Conservation (phyloP, 768 basidiomycete species). For the Leccinum sublutescens region DNA sequence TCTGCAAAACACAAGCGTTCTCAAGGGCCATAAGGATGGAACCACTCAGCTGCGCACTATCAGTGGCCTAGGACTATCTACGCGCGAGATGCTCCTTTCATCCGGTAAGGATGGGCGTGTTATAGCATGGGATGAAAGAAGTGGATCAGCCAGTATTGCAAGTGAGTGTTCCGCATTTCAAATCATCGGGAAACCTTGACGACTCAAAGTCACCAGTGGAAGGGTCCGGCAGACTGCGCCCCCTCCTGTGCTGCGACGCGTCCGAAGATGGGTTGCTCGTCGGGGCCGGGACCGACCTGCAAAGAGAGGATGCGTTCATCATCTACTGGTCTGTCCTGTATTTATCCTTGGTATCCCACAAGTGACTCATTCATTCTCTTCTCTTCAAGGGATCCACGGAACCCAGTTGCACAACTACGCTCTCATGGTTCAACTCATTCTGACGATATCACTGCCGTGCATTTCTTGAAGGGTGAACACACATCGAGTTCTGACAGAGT, state of each 20-base stretch:
- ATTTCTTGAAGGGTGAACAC: constrained; percentile 38
- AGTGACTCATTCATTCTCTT: neutral
- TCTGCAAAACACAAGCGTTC: constrained; percentile 43
- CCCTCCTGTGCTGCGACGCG: constrained; percentile 67
- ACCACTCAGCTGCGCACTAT: constrained; percentile 56
- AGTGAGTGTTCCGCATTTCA: constrained; percentile 43
- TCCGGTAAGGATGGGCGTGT: constrained; percentile 72
- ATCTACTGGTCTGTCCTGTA: constrained; percentile 67
- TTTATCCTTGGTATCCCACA: neutral
- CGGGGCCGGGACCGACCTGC: constrained; percentile 80
- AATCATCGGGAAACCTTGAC: constrained; percentile 27
- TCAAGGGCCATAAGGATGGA: constrained; percentile 57
- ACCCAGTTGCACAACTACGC: constrained; percentile 64
- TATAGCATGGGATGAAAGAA: constrained; percentile 73
- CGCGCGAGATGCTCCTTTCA: constrained; percentile 52
- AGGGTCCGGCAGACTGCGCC: constrained; percentile 39
- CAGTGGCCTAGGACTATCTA: constrained; percentile 39
- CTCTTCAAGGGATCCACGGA: constrained; percentile 75
- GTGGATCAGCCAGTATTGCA: constrained; percentile 49
- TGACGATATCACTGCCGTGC: constrained; percentile 83
- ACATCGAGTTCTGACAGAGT: constrained; percentile 41
- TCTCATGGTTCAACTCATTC: constrained; percentile 87
- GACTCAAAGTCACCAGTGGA: constrained; percentile 50
- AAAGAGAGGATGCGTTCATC: constrained; percentile 78
- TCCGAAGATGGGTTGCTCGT: constrained; percentile 69